Evolutionary conservation across 139 green algal species (phyloP).

Genomic region (Chlamydomonas applanata): DNA sequence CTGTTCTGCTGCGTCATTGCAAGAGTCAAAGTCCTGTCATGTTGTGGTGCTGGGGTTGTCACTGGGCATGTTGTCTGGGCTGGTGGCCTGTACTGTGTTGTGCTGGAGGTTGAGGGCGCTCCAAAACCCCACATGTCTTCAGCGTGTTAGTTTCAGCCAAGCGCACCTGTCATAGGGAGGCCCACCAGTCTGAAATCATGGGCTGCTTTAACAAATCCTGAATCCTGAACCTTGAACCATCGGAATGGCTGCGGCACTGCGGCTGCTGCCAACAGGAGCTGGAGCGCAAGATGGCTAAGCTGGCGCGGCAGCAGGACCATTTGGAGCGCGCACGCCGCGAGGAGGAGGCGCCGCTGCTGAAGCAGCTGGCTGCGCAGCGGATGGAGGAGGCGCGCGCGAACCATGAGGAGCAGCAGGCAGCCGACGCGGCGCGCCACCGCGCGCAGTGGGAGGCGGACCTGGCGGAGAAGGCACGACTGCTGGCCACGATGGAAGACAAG

Average conservation of each 20-base stretch:
- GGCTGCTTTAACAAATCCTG: too few relatives aligned
- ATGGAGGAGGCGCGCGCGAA: conserved; percentile 60
- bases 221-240: neutral
- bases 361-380: neutral
- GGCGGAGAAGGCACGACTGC: conserved; percentile 72
- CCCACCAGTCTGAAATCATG: too few relatives aligned
- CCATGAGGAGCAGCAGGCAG: conserved; percentile 44
- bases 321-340: conserved; percentile 91
- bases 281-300: conserved; percentile 74
- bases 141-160: too few relatives aligned
- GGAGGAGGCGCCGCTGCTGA: conserved; percentile 68
- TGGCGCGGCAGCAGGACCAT: conserved; percentile 88
- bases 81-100: too few relatives aligned
- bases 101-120: neutral
- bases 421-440: conserved; percentile 51
- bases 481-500: conserved; percentile 33
- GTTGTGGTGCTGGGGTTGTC: too few relatives aligned
- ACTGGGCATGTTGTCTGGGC: too few relatives aligned
- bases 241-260: neutral
- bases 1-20: neutral
- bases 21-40: too few relatives aligned
- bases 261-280: conserved; percentile 55
- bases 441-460: conserved; percentile 83
- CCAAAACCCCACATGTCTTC: neutral
- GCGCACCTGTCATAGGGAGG: too few relatives aligned